Conservation (phyloP, 768 basidiomycete species). For the Leucosporidium yakuticum region DNA sequence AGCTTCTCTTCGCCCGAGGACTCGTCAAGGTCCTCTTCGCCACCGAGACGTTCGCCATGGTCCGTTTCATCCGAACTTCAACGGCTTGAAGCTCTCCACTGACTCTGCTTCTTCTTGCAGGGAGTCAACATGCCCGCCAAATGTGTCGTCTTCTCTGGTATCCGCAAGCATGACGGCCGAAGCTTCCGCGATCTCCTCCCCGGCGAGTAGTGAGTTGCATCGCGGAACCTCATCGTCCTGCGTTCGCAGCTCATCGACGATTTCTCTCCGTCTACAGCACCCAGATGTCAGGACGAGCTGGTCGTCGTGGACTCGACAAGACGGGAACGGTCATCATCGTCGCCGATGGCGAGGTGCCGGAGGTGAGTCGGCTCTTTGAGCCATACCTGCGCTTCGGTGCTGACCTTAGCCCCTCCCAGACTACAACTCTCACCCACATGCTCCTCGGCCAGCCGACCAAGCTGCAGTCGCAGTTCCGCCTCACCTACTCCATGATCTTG, state of each 20-base stretch:
- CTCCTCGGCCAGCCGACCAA: conserved; percentile 90
- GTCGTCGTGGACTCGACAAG: conserved; percentile 85
- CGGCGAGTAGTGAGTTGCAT: conserved; percentile 47
- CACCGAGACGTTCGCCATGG: conserved; percentile 99
- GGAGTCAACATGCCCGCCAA: conserved; percentile 99
- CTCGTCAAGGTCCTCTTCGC: conserved; percentile 95
- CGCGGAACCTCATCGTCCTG: neutral
- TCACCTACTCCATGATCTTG: conserved; percentile 99
- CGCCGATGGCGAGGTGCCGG: conserved; percentile 74
- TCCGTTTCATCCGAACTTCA: conserved; percentile 43
- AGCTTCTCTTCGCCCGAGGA: conserved; percentile 90
- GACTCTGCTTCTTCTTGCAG: conserved; percentile 46
- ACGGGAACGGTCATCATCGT: conserved; percentile 94
- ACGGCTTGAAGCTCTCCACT: neutral
- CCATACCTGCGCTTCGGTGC: neutral
- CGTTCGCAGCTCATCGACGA: neutral
- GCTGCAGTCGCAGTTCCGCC: conserved; percentile 87
- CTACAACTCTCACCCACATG: conserved; percentile 71
- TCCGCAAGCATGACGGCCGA: conserved; percentile 89
- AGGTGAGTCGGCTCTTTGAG: conserved; percentile 51
- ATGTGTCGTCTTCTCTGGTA: conserved; percentile 92
- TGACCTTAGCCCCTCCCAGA: conserved; percentile 50
- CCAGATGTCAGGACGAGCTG: conserved; percentile 98
- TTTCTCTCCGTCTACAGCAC: conserved; percentile 69
- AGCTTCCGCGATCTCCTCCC: conserved; percentile 83